These are phyloP conservation scores for Onygenales sp. DNA, from an alignment of 2,329 filamentous ascomycete genomes.

Conservation along the genomic window DNA sequence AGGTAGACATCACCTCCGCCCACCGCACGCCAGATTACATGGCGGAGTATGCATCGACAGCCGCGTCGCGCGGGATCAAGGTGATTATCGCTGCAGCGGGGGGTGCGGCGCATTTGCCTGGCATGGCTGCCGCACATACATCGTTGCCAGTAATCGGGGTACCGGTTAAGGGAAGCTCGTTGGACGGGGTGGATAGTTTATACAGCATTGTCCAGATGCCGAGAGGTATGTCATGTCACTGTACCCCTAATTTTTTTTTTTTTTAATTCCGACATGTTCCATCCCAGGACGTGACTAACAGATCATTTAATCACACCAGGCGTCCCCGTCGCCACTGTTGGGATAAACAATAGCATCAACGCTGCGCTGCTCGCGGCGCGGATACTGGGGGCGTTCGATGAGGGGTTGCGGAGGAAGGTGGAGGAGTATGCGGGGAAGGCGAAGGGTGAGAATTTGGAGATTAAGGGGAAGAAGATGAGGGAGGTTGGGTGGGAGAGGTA, in stretches of 20 bases:
- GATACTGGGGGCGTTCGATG: conserved; percentile 50
- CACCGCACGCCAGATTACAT: conserved; percentile 65
- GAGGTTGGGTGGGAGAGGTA: conserved; percentile 36
- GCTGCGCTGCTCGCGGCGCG: conserved; percentile 62
- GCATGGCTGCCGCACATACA: conserved; percentile 65
- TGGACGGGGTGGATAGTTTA: conserved; percentile 64
- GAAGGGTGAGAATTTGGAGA: conserved; percentile 31
- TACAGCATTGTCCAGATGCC: conserved; percentile 73
- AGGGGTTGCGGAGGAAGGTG: conserved; percentile 31
- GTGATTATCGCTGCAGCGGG: conserved; percentile 70
- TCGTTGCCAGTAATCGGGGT: conserved; percentile 68
- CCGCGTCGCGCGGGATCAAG: conserved; percentile 56
- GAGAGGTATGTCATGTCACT: conserved; percentile 31
- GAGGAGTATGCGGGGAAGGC: conserved; percentile 34
- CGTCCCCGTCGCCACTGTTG: conserved; percentile 65
- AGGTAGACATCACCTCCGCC: conserved; percentile 39
- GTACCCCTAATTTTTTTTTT: not conserved
- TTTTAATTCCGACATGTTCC: not conserved
- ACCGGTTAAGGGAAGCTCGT: conserved; percentile 62
- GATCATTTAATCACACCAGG: conserved; percentile 36
- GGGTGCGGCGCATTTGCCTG: conserved; percentile 63
- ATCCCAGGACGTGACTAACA: not conserved
- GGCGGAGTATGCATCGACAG: conserved; percentile 55
- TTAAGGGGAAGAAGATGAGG: conserved; percentile 34
- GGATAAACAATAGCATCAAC: conserved; percentile 72